Evolutionary conservation across 106 monocot species (phyloP).

Genomic region (Alisma plantagoaquatica): DNA sequence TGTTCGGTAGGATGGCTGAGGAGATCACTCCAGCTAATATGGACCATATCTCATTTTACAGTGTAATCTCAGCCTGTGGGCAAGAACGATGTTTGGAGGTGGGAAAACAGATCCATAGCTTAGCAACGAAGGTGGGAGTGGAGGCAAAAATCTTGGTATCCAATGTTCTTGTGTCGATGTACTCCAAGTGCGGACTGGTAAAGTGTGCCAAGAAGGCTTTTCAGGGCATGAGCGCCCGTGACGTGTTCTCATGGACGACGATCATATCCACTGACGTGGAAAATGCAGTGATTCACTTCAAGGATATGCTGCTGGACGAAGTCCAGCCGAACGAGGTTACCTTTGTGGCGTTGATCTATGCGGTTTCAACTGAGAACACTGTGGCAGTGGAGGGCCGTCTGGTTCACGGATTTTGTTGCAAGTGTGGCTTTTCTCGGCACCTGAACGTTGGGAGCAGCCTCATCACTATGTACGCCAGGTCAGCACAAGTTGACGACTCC

Average conservation of each 20-base stretch:
- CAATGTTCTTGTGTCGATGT: constrained; percentile 84
- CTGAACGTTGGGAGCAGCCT: constrained; percentile 62
- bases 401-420: constrained; percentile 58
- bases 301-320: constrained; percentile 41
- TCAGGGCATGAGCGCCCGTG: constrained; percentile 19
- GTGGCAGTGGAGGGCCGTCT: constrained; percentile 22
- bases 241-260: constrained; percentile 92
- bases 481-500: constrained; percentile 27
- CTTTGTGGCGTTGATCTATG: constrained; percentile 40
- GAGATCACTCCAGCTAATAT: constrained; percentile 12
- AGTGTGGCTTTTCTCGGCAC: constrained; percentile 21
- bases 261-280: constrained; percentile 53
- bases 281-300: constrained; percentile 37
- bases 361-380: constrained; percentile 19
- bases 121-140: constrained; percentile 31
- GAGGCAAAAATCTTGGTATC: constrained; percentile 26
- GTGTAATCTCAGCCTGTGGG: constrained; percentile 47
- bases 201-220: constrained; percentile 34
- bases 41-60: constrained; percentile 53
- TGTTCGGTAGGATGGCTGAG: constrained; percentile 42
- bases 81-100: constrained; percentile 19
- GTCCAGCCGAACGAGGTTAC: constrained; percentile 72
- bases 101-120: constrained; percentile 55
- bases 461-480: constrained; percentile 60
- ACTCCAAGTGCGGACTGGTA: constrained; percentile 33